Percentiles rank a stretch among this genome's conserved stretches.
Evolutionary conservation across 176 grass and related monocot genomes (phyloP).

Genomic region (Raddia guianensis): DNA sequence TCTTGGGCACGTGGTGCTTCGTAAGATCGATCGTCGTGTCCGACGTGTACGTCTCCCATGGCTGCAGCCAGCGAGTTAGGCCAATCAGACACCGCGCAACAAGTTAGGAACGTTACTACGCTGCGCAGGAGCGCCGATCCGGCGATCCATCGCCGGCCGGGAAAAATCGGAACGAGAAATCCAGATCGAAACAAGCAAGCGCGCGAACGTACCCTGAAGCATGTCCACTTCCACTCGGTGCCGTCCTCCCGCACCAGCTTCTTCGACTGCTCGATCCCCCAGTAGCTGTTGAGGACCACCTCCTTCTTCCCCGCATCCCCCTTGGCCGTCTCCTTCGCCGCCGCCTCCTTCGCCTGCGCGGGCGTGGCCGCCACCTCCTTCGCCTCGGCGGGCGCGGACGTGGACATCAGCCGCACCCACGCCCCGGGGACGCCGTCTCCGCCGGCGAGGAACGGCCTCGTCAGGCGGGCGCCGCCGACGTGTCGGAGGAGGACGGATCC

Average conservation of each 20-base stretch:
- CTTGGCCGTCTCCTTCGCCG: background rate
- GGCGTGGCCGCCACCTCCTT: slow-evolving; percentile 19
- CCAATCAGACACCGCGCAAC: background rate
- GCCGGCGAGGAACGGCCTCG: slow-evolving; percentile 17
- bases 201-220: slow-evolving; percentile 62
- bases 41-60: slow-evolving; percentile 73
- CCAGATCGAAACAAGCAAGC: background rate
- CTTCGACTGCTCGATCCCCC: slow-evolving; percentile 58
- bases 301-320: slow-evolving; percentile 50
- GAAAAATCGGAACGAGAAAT: background rate
- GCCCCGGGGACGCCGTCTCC: slow-evolving; percentile 25
- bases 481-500: slow-evolving; percentile 54
- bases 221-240: slow-evolving; percentile 82
- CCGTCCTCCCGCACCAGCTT: slow-evolving; percentile 73
- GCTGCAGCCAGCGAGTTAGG: slow-evolving; percentile 33
- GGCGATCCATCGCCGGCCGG: background rate
- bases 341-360: slow-evolving; percentile 11
- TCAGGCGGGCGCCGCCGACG: slow-evolving; percentile 31
- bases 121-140: background rate
- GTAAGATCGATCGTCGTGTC: slow-evolving; percentile 65
- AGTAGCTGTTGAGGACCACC: slow-evolving; percentile 67
- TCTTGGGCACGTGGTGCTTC: slow-evolving; percentile 69
- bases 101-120: background rate
- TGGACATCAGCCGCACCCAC: slow-evolving; percentile 41
- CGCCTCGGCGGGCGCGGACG: slow-evolving; percentile 27